Evolutionary conservation across 495 filamentous ascomycete species (phyloP), one percentile per base, ranked within the genome.

Genomic region (Xylaria grammica): DNA sequence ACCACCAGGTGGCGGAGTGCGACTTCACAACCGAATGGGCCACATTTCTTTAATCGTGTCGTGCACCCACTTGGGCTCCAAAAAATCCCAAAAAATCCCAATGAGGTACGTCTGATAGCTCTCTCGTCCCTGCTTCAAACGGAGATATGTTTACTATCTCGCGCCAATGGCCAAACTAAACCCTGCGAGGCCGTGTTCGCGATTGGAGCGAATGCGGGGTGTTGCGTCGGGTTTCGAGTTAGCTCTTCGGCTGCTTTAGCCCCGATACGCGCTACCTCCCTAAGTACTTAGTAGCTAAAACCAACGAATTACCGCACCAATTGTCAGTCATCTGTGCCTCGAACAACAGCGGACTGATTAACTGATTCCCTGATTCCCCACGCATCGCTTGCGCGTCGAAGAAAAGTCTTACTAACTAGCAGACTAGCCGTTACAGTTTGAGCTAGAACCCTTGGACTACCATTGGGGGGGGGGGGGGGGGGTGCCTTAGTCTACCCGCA

Each of bases 251-350:
- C 26, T 65, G 46, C 63, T 60, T 65, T 65, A 65, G 40, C 30
- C 56, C 63, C 63, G 63, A 65, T 46, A 13, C n/a, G 4, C 42
- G 46, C 54, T 48, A 51, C 27, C 29, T n/a, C n/a, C n/a, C n/a
- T n/a, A n/a, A n/a, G n/a, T n/a, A n/a, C n/a, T n/a, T n/a, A n/a
- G n/a, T 19, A 26, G 54, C 38, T 19, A 7, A 32, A 36, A 44
- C 54, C 34, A 58, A 22, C n/a, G 1, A 44, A 48, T 65, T 65
- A 36, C 63, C 63, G 63, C 63, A 65, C 63, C 63, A 65, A 65
- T 65, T 65, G 62, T 42, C 24, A 29, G 15, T 40, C n/a, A 32
- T 51, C 24, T 15, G 13, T 20, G 10, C 9, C 7, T 30, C n/a
- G 10, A 30, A 6, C 9, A 17, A 4, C 19, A 22, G 26, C 30